Evolutionary conservation across 352 stramenopile species (phyloP).

Genomic region (Phytophthora pini): DNA sequence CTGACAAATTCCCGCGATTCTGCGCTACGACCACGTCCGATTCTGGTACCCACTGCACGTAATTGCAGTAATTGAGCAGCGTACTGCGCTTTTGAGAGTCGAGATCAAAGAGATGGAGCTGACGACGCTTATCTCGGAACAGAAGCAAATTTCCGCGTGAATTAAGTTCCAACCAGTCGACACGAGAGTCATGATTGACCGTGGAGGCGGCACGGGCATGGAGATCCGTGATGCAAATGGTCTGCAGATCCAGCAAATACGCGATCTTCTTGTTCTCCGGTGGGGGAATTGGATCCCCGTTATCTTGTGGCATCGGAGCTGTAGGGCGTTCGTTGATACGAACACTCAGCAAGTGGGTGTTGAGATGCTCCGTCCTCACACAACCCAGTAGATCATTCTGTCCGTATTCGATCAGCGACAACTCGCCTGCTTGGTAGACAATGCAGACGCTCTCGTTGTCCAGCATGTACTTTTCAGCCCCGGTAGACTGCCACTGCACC

Average conservation of each 20-base stretch:
- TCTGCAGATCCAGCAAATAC: constrained; percentile 94
- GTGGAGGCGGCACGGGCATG: constrained; percentile 81
- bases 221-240: constrained; percentile 91
- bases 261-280: constrained; percentile 94
- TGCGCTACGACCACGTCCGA: constrained; percentile 96
- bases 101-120: constrained; percentile 94
- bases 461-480: constrained; percentile 95
- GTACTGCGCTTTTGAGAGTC: constrained; percentile 86
- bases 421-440: constrained; percentile 92
- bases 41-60: constrained; percentile 97
- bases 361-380: constrained; percentile 92
- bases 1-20: constrained; percentile 90
- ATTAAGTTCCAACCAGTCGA: constrained; percentile 97
- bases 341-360: constrained; percentile 92
- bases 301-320: constrained; percentile 24
- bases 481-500: constrained; percentile 90
- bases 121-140: constrained; percentile 92
- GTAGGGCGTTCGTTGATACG: constrained; percentile 91
- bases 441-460: constrained; percentile 93
- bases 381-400: constrained; percentile 92
- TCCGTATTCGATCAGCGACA: constrained; percentile 95
- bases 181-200: constrained; percentile 91
- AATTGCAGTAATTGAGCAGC: constrained; percentile 95
- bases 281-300: constrained; percentile 33
- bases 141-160: constrained; percentile 89